Evolutionary conservation across 225 moss, liverwort and hornwort genomes (phyloP), one percentile per base, ranked within the genome.

Genomic region (Marchantia paleacea): DNA sequence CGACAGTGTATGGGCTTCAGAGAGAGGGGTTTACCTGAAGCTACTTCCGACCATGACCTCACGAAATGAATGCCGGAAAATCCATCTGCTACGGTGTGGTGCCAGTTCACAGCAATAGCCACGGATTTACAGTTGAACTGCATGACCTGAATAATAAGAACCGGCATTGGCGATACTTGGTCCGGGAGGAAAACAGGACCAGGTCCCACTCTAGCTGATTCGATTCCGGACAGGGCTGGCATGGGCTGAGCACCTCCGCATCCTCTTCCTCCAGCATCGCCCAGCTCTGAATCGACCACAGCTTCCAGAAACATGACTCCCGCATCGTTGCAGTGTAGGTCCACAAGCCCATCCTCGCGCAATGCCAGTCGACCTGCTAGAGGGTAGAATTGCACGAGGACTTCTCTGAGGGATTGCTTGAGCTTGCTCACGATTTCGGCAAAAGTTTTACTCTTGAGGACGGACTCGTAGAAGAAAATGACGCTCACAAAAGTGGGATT

Each of bases 21-120:
- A 18, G 76, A 81, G 10, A 81, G 24, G 10, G 29, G 39, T 11
- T 69, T 39, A 6, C 69, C 74, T 7, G 66, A 30, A 22, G 81
- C 81, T 28, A 75, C 68, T 61, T 85, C 85, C 19, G 85, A 57
- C 85, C 85, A 85, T 4, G 81, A 85, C 64, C 60, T 74, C 16
- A 85, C 31, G 69, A 85, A 82, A 69, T 85, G 85, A 66, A 73
- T 74, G 7, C 85, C 85, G 5, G 85, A 85, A 22, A 50, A 85
- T 16, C 78, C 85, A 72, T 85, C 85, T 25, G 85, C 85, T 16
- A 85, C 82, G 12, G 74, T 85, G 69, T 85, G 85, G 79, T 85
- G 85, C 85, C 85, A 85, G 52, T 85, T 85, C 9, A 82, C 79
- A 62, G 78, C 81, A 53, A 85, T 15, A 3, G 85, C 60, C 25